phyloP scores from a whole-genome alignment of 805 yeast species.

The Starmerella potacharoeniae region DNA sequence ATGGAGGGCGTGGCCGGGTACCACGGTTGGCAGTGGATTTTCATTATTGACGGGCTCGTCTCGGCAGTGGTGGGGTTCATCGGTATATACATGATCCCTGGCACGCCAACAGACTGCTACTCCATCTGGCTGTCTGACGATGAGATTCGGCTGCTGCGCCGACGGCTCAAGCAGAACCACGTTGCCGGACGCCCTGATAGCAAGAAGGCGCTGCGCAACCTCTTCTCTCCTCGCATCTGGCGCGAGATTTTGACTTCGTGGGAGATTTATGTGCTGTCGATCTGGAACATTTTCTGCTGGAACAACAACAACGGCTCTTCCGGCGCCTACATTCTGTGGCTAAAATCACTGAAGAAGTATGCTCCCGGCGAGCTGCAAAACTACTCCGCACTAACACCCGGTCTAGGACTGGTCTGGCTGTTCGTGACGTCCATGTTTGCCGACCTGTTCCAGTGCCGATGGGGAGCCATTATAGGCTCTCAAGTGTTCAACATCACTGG shows the following conservation, averaged over 20 bases:
- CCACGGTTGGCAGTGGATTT: conserved; percentile 65
- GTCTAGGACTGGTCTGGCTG: conserved; percentile 39
- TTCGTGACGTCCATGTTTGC: conserved; percentile 29
- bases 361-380: conserved; percentile 38
- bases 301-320: conserved; percentile 42
- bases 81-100: conserved; percentile 50
- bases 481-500: conserved; percentile 44
- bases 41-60: conserved; percentile 51
- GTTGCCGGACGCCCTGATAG: conserved; percentile 16
- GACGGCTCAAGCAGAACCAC: conserved; percentile 27
- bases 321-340: conserved; percentile 54
- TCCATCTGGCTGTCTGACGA: conserved; percentile 45
- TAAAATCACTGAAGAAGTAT: conserved; percentile 39
- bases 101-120: conserved; percentile 50
- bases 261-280: conserved; percentile 46
- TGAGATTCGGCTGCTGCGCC: conserved; percentile 43
- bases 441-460: conserved; percentile 42
- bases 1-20: conserved; percentile 43
- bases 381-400: conserved; percentile 45
- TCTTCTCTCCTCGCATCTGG: conserved; percentile 41
- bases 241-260: conserved; percentile 41
- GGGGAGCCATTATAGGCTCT: conserved; percentile 43
- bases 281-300: conserved; percentile 51
- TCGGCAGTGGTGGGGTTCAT: conserved; percentile 46
- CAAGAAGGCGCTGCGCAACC: conserved; percentile 15